These are phyloP conservation scores for Fusarium beomiforme DNA, from an alignment of 2,329 filamentous ascomycete genomes.

Conservation along the genomic window DNA sequence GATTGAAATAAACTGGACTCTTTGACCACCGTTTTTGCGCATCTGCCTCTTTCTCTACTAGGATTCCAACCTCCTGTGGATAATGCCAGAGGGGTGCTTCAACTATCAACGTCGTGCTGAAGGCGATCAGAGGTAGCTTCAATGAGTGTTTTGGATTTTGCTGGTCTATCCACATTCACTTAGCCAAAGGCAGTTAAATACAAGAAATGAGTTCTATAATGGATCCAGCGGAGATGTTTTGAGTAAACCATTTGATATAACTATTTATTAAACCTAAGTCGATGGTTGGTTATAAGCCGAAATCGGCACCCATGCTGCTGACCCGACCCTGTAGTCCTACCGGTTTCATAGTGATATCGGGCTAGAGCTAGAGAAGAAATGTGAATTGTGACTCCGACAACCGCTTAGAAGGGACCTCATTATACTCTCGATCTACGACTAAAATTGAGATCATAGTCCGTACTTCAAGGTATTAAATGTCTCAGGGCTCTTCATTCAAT, in stretches of 20 bases:
- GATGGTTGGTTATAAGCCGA: background rate
- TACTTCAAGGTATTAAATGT: background rate
- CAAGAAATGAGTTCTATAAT: background rate
- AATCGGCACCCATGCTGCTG: background rate
- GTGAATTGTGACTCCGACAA: background rate
- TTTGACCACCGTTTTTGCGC: background rate
- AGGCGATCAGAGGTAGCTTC: background rate
- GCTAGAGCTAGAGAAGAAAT: background rate
- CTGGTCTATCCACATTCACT: background rate
- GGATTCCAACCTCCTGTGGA: background rate
- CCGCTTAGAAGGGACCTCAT: background rate
- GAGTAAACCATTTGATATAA: background rate
- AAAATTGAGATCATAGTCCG: background rate
- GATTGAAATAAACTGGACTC: background rate
- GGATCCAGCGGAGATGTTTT: background rate
- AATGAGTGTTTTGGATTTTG: background rate
- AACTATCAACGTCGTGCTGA: background rate
- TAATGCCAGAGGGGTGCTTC: background rate
- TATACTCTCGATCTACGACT: background rate
- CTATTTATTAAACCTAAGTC: background rate
- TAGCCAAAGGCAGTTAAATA: background rate
- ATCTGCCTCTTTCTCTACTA: too few species aligned
- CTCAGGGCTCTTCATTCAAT: background rate
- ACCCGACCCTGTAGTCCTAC: background rate
- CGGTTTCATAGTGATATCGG: background rate